Conservation (phyloP, 1,139 yeast species). For the Scheffersomyces cryptocercus region DNA sequence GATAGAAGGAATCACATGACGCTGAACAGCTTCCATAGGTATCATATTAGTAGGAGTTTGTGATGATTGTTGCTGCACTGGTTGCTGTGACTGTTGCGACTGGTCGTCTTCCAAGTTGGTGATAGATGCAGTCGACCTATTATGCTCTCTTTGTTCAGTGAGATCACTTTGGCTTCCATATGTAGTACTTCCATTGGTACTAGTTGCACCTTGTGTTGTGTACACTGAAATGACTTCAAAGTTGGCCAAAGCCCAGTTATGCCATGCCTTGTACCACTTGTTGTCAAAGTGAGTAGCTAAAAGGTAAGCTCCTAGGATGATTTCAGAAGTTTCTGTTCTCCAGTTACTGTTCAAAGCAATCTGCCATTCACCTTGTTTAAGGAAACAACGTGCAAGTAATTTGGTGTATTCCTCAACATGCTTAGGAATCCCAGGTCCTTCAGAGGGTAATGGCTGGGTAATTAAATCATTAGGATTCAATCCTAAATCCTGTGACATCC, state of each 20-base stretch:
- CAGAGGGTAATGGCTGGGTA: constrained; percentile 82
- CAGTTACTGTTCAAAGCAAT: constrained; percentile 76
- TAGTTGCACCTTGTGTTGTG: constrained; percentile 38
- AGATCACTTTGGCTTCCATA: constrained; percentile 17
- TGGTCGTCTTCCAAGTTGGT: no score
- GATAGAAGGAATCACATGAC: constrained; percentile 93
- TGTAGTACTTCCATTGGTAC: constrained; percentile 16
- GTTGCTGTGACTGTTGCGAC: background rate
- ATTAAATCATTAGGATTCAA: constrained; percentile 78
- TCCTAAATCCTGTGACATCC: constrained; percentile 87
- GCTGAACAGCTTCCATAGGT: constrained; percentile 64
- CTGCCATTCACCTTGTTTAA: constrained; percentile 99
- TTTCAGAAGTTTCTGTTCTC: constrained; percentile 78
- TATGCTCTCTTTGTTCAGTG: constrained; percentile 25
- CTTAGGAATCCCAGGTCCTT: constrained; percentile 70
- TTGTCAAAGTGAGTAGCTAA: constrained; percentile 93
- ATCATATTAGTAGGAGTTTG: constrained; percentile 24
- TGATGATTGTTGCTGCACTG: constrained; percentile 8
- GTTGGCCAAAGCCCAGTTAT: constrained; percentile 97
- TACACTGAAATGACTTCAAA: constrained; percentile 85
- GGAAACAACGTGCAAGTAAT: constrained; percentile 86
- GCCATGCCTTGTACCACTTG: constrained; percentile 99
- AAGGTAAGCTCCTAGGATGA: constrained; percentile 85
- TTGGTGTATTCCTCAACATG: constrained; percentile 85
- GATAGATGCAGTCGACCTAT: constrained; percentile 12